Evolutionary conservation across 371 early-diverging fungal genomes (phyloP), one percentile per base, ranked within the genome.

Genomic region (Globomyces sp.): DNA sequence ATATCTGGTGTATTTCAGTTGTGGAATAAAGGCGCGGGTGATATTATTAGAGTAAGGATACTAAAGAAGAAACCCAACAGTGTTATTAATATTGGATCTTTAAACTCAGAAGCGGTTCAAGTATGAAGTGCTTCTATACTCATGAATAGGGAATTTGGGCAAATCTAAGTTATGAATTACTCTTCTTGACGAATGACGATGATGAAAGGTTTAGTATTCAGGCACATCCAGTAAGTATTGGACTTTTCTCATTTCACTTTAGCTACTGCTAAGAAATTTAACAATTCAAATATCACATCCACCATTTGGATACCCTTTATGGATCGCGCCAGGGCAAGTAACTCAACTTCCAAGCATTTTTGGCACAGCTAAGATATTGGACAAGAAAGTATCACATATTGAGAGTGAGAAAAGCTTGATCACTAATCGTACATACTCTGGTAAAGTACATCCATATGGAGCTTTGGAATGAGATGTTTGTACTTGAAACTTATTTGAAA

Each of bases 131-230:
- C 41, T 72, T 3, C 13, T 45, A 36, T 67, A 3, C 53, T 41
- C 13, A 58, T 24, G 43, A 8, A 43, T 52, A 71, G 68, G 72
- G 80, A 1, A 77, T 75, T 11, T 77, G 80, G 80, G 75, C 77
- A 47, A 80, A 77, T 51, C 53, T 76, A 58, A 67, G 66, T 4
- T 70, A 68, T 45, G 80, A 80, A 61, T 53, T 80, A 61, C 67
- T 76, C 57, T 77, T 74, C 70, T 55, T 80, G 44, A 77, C 80
- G 6, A 80, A 80, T 57, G 80, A 80, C 49, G 80, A 80, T 57
- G 80, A 80, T 50, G 78, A 80, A 70, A 68, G 80, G 57, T 76
- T 76, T 64, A 77, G 78, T 46, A 77, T 80, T 43, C 80, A 80
- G 58, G 80, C 80, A 3, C 80, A 80, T 58, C 57, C 71, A 50